A percentile compares a stretch with the other conserved stretches of the same genome.
These are phyloP conservation scores for Candida endomychidarum DNA, from an alignment of 805 yeast genomes.

Conservation along the genomic window DNA sequence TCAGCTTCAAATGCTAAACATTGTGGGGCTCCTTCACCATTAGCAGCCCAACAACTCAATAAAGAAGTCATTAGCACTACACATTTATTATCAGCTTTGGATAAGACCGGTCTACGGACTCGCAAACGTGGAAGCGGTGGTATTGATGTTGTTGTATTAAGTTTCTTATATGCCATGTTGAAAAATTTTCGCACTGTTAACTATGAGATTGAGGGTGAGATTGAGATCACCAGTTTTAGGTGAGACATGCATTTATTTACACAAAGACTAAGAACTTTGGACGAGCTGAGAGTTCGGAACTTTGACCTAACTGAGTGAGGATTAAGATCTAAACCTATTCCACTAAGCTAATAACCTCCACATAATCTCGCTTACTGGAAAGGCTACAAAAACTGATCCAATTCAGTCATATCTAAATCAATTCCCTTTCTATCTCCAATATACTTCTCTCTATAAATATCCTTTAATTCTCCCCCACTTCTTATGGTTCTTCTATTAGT, in stretches of 20 bases:
- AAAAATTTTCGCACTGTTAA: slow-evolving; percentile 9
- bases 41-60: slow-evolving; percentile 94
- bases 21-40: slow-evolving; percentile 73
- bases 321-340: too few relatives aligned
- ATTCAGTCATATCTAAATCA: slow-evolving; percentile 5
- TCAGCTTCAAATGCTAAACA: slow-evolving; percentile 69
- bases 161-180: slow-evolving; percentile 44
- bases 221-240: too few relatives aligned
- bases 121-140: slow-evolving; percentile 77
- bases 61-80: slow-evolving; percentile 78
- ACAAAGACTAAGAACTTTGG: too few relatives aligned
- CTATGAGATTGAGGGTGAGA: too few relatives aligned
- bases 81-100: slow-evolving; percentile 67
- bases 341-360: too few relatives aligned
- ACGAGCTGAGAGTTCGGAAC: too few relatives aligned
- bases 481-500: neutral
- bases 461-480: neutral
- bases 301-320: too few relatives aligned
- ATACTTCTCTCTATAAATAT: neutral
- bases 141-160: slow-evolving; percentile 39
- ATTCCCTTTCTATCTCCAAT: neutral
- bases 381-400: slow-evolving; percentile 8
- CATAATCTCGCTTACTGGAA: too few relatives aligned
- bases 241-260: too few relatives aligned
- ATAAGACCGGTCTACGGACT: slow-evolving; percentile 62